These are phyloP conservation scores for Asterochloris sp. DNA, from an alignment of 139 green algal genomes.

Conservation along the genomic window DNA sequence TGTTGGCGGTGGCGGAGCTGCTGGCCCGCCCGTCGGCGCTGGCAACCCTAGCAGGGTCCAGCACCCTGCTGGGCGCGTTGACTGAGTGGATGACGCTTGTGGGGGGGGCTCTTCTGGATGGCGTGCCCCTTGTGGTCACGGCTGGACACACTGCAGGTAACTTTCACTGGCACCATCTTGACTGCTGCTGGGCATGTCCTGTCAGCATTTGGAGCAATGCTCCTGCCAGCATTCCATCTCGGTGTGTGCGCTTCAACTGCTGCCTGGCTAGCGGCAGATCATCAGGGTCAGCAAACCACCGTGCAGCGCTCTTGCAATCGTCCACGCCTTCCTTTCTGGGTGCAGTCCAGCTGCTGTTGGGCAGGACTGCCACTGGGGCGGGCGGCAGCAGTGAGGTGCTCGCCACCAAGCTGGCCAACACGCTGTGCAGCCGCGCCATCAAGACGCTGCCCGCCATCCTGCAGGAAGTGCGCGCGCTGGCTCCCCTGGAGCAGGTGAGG, in stretches of 20 bases:
- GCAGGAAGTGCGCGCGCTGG: background rate
- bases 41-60: background rate
- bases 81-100: constrained; percentile 6
- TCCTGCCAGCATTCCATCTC: no score
- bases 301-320: no score
- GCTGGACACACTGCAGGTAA: constrained; percentile 6
- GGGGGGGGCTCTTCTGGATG: constrained; percentile 19
- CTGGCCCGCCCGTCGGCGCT: background rate
- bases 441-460: constrained; percentile 2
- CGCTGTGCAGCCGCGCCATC: background rate
- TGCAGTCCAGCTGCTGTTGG: background rate
- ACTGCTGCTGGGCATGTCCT: no score
- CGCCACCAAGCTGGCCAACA: background rate
- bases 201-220: no score
- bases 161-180: no score
- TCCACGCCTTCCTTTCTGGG: no score
- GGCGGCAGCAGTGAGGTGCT: background rate
- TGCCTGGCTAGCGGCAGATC: no score
- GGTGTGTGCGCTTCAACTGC: no score
- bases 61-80: background rate
- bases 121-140: background rate
- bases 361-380: background rate
- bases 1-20: background rate
- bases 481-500: constrained; percentile 16
- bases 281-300: no score